Evolutionary conservation across 2,329 filamentous ascomycete genomes (phyloP).

Genomic region (Trichoderma sp.): DNA sequence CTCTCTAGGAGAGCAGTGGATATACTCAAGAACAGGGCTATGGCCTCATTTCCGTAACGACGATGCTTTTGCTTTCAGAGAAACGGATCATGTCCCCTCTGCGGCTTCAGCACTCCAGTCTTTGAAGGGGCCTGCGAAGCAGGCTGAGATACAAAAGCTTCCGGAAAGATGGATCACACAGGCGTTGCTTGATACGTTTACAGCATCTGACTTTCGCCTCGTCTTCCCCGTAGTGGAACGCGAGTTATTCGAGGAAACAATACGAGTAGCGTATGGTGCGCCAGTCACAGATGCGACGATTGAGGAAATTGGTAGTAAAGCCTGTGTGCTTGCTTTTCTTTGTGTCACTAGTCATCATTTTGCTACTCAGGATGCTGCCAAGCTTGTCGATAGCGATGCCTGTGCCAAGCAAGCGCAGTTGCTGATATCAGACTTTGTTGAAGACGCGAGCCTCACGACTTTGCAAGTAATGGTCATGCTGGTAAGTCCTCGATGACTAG

Average conservation of each 20-base stretch:
- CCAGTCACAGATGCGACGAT: constrained; percentile 21
- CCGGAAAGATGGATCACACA: constrained; percentile 35
- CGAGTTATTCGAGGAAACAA: constrained; percentile 45
- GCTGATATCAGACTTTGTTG: constrained; percentile 42
- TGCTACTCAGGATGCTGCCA: constrained; percentile 21
- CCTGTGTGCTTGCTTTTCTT: constrained; percentile 50
- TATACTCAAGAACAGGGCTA: constrained; percentile 44
- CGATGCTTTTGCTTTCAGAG: background rate
- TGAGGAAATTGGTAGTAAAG: constrained; percentile 38
- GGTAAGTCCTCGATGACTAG: constrained; percentile 35
- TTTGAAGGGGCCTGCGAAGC: background rate
- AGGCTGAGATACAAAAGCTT: constrained; percentile 27
- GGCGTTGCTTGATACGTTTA: constrained; percentile 28
- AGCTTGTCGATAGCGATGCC: constrained; percentile 39
- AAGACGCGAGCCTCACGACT: constrained; percentile 43
- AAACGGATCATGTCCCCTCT: background rate
- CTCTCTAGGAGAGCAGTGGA: constrained; percentile 46
- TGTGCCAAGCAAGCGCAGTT: constrained; percentile 42
- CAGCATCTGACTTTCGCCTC: constrained; percentile 38
- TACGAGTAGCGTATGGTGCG: constrained; percentile 44
- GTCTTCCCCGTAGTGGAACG: constrained; percentile 50
- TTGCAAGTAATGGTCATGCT: constrained; percentile 49
- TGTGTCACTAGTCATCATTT: constrained; percentile 33
- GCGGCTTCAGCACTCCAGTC: background rate
- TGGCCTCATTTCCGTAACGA: constrained; percentile 26